Base-by-base conservation (phyloP, 352 stramenopile genomes). In the Globisporangium megalacanthum region DNA sequence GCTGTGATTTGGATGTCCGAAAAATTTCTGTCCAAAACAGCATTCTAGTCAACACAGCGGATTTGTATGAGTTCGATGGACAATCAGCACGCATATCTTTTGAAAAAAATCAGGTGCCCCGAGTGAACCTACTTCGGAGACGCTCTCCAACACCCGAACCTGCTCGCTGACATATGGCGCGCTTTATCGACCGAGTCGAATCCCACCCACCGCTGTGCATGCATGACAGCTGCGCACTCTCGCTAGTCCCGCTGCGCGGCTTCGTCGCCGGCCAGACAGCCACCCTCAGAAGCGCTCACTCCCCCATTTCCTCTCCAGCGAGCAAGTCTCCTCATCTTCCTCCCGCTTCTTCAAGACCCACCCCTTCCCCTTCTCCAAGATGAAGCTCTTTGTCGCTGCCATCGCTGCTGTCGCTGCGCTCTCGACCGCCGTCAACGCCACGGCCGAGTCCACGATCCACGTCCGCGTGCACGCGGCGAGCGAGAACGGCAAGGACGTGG, bases 341-440 rank as follows among this genome's bases (percentile, higher is more conserved):
- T 17, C 41, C 17, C 15, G 41, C 41, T 19, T 47, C 41, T 9
- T 10, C 41, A 20, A 22, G 20, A 39, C 35, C 35, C n/a, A n/a
- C n/a, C 25, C 35, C 35, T 13, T 13, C 35, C 7, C 35, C 10
- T 39, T 13, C 35, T 19, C 5, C 41, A 47, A 47, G 41, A 47
- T 47, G 41, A 47, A 47, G 41, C 5, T 47, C 41, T 47, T 47
- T n/a, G 13, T 47, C n/a, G 48, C 48, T 17, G n/a, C 22, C 13
- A 52, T 35, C 48, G 31, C 25, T 22, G 17, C 31, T 22, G 25
- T 20, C 8, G 41, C 41, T n/a, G 41, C 41, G 41, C 41, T 47
- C 41, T 47, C 41, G 41, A 47, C 41, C 41, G 41, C 41, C 41
- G 41, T 47, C 41, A 47, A n/a, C 41, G 41, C 41, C 17, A 19